Percentiles rank a stretch among this genome's conserved stretches.
phyloP scores from a whole-genome alignment of 768 basidiomycete species.

The Pisolithus tinctorius region DNA sequence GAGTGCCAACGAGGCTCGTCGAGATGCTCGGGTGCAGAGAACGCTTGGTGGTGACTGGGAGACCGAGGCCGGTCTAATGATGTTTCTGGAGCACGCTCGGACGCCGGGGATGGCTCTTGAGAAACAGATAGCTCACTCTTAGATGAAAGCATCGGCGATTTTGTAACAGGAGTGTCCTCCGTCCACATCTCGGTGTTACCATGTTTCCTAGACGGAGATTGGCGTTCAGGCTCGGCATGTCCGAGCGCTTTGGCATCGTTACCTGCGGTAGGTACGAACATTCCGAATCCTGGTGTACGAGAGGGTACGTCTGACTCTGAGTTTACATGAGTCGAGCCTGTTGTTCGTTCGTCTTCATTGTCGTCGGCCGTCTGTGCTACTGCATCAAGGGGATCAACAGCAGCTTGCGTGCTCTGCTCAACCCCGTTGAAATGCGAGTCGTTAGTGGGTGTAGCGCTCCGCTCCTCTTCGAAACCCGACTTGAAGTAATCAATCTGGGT shows the following conservation, averaged over 20 bases:
- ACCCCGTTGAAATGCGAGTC: conserved; percentile 33
- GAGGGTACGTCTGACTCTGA: conserved; percentile 9
- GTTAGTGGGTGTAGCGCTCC: conserved; percentile 15
- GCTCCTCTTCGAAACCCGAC: conserved; percentile 22
- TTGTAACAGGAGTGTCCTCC: neutral
- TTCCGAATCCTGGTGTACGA: conserved; percentile 45
- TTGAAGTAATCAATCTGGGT: conserved; percentile 23
- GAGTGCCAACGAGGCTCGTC: conserved; percentile 52
- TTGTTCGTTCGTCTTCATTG: conserved; percentile 23
- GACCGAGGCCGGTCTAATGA: conserved; percentile 23
- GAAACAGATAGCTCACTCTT: conserved; percentile 7
- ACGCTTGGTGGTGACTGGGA: conserved; percentile 23
- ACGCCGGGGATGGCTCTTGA: conserved; percentile 14
- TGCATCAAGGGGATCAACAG: conserved; percentile 38
- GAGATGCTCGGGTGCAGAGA: conserved; percentile 41
- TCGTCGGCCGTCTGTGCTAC: conserved; percentile 26
- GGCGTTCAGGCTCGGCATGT: conserved; percentile 3
- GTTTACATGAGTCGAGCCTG: conserved; percentile 8
- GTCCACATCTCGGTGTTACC: conserved; percentile 8
- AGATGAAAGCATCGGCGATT: neutral
- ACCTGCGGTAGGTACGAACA: conserved; percentile 22
- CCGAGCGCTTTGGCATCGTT: conserved; percentile 16
- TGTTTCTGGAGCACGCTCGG: conserved; percentile 23
- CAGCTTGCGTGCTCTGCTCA: conserved; percentile 13
- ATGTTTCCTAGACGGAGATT: neutral